These are phyloP conservation scores for Zymoseptoria tritici DNA, from an alignment of 2,329 filamentous ascomycete species.

Conservation along the genomic window DNA sequence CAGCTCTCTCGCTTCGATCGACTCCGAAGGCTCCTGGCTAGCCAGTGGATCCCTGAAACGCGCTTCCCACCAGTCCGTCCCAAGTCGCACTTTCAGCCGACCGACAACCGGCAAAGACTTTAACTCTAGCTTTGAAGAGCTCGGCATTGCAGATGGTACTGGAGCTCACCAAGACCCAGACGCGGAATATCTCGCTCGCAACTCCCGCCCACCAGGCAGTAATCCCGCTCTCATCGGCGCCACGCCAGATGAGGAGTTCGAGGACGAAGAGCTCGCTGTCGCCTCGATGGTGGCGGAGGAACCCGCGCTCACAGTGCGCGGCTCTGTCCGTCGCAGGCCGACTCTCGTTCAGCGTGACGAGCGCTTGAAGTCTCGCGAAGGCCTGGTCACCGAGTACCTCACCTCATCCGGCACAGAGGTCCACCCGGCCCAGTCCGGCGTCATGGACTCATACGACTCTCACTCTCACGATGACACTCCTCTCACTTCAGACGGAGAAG, in stretches of 20 bases:
- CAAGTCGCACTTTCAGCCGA: conserved; percentile 41
- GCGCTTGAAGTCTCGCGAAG: conserved; percentile 55
- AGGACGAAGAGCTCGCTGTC: conserved; percentile 10
- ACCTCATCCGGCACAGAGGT: conserved; percentile 4
- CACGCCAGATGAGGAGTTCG: conserved; percentile 38
- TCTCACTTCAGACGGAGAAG: conserved; percentile 22
- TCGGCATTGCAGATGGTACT: conserved; percentile 37
- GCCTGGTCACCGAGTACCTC: conserved; percentile 48
- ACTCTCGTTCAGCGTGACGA: conserved; percentile 56
- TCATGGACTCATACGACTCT: conserved; percentile 19
- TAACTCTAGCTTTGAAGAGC: conserved; percentile 57
- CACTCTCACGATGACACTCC: conserved; percentile 25
- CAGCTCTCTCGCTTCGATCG: conserved; percentile 85
- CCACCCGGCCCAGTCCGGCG: conserved; percentile 16
- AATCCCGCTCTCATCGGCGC: conserved; percentile 31
- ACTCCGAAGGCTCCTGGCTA: conserved; percentile 94
- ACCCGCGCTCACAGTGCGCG: conserved; percentile 33
- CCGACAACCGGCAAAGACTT: conserved; percentile 42
- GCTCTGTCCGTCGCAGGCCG: conserved; percentile 49
- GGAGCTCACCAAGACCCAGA: conserved; percentile 34
- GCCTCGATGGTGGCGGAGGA: conserved; percentile 3
- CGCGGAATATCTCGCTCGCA: conserved; percentile 59
- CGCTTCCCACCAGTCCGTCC: conserved; percentile 38
- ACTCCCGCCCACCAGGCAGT: conserved; percentile 5
- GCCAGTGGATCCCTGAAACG: conserved; percentile 56